Evolutionary conservation across 2,329 filamentous ascomycete genomes (phyloP).

Genomic region (Cercospora sp.): DNA sequence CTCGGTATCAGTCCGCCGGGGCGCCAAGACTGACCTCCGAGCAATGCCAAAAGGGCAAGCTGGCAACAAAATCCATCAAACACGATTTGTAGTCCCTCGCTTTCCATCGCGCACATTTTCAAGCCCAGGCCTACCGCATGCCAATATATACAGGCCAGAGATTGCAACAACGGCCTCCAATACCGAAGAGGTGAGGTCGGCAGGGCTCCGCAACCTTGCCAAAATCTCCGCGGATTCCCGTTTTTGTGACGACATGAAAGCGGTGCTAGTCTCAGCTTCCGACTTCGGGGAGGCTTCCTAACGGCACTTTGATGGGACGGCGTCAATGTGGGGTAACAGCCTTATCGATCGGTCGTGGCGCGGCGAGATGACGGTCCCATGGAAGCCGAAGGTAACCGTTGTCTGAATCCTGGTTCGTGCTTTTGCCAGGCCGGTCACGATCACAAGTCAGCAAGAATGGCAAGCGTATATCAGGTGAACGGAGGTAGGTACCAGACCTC

Average conservation of each 20-base stretch:
- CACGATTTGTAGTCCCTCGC: background rate
- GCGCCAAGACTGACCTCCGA: background rate
- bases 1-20: background rate
- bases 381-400: constrained; percentile 13
- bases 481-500: constrained; percentile 2
- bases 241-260: background rate
- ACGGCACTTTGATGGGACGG: constrained; percentile 7
- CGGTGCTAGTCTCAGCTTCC: background rate
- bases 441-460: constrained; percentile 7
- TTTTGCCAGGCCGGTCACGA: constrained; percentile 1
- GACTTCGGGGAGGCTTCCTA: background rate
- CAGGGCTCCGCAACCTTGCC: background rate
- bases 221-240: constrained; percentile 3
- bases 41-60: background rate
- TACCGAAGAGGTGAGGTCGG: constrained; percentile 8
- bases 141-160: background rate
- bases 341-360: background rate
- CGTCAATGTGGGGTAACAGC: constrained; percentile 7
- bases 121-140: background rate
- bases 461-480: constrained; percentile 1
- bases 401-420: constrained; percentile 7
- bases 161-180: background rate
- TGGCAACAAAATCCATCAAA: background rate
- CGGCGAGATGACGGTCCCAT: background rate
- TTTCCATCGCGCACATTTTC: background rate